These are phyloP conservation scores for Neonectria neomacrospora DNA, from an alignment of 2,329 filamentous ascomycete genomes.

Conservation along the genomic window DNA sequence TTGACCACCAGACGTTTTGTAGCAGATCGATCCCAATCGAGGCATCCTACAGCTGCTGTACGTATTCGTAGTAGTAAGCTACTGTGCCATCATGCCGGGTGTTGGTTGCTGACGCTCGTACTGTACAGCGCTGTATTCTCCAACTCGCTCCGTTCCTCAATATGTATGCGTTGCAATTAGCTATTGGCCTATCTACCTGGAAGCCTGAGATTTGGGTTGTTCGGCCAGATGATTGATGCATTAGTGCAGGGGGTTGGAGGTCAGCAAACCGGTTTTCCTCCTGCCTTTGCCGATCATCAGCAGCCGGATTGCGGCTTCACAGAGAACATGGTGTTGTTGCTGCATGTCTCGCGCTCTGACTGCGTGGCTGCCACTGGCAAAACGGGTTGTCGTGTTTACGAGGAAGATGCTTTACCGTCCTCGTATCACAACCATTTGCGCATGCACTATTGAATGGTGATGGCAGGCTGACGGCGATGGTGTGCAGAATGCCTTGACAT, in stretches of 20 bases:
- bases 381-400: background rate
- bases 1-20: background rate
- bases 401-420: background rate
- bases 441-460: background rate
- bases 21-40: background rate
- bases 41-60: background rate
- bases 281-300: constrained; percentile 17
- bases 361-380: background rate
- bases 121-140: background rate
- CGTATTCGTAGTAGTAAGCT: too few species aligned
- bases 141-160: background rate
- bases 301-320: background rate
- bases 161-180: background rate
- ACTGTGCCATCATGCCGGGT: background rate
- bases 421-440: background rate
- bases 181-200: background rate
- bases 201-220: background rate
- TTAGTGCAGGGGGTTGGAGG: constrained; percentile 1
- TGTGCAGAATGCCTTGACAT: background rate
- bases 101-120: background rate
- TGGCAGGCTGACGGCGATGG: background rate
- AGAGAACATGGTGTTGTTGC: background rate
- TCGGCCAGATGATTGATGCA: background rate
- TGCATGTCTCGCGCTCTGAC: background rate
- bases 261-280: constrained; percentile 17